These are phyloP conservation scores for Gracilaria caudata DNA, from an alignment of 23 red algal genomes.

Conservation along the genomic window DNA sequence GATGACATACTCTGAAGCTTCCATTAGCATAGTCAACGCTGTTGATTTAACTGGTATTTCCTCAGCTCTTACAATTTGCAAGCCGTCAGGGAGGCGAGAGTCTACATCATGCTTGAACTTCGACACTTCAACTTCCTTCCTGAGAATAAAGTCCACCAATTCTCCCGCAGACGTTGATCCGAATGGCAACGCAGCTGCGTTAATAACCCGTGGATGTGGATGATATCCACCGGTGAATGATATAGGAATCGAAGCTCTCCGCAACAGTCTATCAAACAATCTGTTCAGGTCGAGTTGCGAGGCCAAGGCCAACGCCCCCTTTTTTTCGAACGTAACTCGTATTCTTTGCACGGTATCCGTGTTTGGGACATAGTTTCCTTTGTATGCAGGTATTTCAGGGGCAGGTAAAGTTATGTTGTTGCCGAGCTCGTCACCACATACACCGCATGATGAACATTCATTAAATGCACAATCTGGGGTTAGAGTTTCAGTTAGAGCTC, in stretches of 20 bases:
- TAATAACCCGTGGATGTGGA: constrained; percentile 61
- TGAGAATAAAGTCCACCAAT: constrained; percentile 65
- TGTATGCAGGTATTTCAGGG: constrained; percentile 50
- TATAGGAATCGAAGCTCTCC: constrained; percentile 65
- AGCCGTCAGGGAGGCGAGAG: constrained; percentile 56
- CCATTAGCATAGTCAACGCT: constrained; percentile 36
- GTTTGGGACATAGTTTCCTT: constrained; percentile 41
- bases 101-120: constrained; percentile 33
- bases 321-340: constrained; percentile 56
- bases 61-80: constrained; percentile 15
- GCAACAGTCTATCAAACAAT: constrained; percentile 70
- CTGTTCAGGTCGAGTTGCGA: constrained; percentile 67
- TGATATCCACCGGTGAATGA: constrained; percentile 63
- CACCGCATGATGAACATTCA: constrained; percentile 70
- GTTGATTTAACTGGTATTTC: constrained; percentile 33
- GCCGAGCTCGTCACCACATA: constrained; percentile 69
- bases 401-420: constrained; percentile 75
- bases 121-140: constrained; percentile 27
- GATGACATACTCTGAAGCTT: constrained; percentile 52
- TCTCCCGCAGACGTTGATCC: constrained; percentile 59
- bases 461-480: constrained; percentile 85
- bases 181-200: constrained; percentile 71
- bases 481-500: constrained; percentile 59
- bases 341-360: constrained; percentile 40
- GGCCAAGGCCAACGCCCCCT: constrained; percentile 42